A percentile compares a stretch with the other conserved stretches of the same genome.
These are phyloP conservation scores for Entomophthora muscae DNA, from an alignment of 371 early-diverging fungal genomes.

Conservation along the genomic window DNA sequence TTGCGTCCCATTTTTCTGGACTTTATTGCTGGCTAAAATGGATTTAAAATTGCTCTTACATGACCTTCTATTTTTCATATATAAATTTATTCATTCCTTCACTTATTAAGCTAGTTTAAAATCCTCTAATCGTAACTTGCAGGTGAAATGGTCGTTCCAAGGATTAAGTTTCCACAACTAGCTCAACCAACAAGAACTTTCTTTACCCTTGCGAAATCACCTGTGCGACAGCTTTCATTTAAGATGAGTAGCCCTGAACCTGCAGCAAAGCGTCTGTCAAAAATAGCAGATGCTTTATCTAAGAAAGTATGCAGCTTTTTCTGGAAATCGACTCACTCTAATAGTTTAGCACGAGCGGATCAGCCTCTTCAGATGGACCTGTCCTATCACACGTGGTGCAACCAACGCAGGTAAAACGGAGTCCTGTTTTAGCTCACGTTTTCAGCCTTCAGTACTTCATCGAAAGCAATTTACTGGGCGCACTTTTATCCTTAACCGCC, in stretches of 20 bases:
- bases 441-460: conserved; percentile 36
- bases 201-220: too few relatives aligned
- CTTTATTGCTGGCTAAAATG: too few relatives aligned
- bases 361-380: neutral
- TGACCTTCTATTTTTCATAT: too few relatives aligned
- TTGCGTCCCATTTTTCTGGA: too few relatives aligned
- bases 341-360: neutral
- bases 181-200: too few relatives aligned
- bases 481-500: conserved; percentile 73
- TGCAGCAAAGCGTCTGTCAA: neutral
- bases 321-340: neutral
- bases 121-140: too few relatives aligned
- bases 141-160: too few relatives aligned
- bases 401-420: neutral
- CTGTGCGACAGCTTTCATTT: too few relatives aligned
- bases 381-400: neutral
- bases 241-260: neutral
- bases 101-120: too few relatives aligned
- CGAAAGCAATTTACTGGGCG: conserved; percentile 50
- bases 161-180: too few relatives aligned
- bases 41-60: too few relatives aligned
- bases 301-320: neutral
- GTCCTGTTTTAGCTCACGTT: neutral
- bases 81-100: too few relatives aligned
- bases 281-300: neutral